Conservation (phyloP, 257 asterid species). For the Jacaranda copaia region DNA sequence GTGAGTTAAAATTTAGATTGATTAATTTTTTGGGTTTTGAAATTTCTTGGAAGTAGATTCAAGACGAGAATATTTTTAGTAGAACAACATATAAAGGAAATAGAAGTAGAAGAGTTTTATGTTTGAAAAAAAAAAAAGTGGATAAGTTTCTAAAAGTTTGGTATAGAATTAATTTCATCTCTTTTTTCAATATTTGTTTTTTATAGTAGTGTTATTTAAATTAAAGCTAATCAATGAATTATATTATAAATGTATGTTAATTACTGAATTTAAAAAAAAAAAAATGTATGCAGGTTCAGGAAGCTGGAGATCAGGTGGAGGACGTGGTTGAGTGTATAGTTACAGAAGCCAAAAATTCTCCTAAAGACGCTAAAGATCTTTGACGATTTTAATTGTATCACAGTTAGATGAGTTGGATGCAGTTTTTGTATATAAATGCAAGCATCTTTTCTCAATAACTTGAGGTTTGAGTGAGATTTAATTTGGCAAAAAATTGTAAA, state of each 20-base stretch:
- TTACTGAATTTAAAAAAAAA: background rate
- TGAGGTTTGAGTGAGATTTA: background rate
- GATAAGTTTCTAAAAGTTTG: too few relatives aligned
- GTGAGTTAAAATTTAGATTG: too few relatives aligned
- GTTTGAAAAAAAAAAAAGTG: too few relatives aligned
- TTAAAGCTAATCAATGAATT: too few relatives aligned
- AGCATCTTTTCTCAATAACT: background rate
- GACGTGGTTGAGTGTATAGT: conserved; percentile 39
- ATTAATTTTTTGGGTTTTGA: too few relatives aligned
- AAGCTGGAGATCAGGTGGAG: conserved; percentile 52
- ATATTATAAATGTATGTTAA: background rate
- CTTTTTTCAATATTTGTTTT: background rate
- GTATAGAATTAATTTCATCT: background rate
- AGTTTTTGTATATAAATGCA: background rate
- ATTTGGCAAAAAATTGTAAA: background rate
- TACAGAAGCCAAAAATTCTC: conserved; percentile 31
- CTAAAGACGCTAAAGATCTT: conserved; percentile 3
- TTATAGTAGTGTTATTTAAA: background rate
- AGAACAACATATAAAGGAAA: too few relatives aligned
- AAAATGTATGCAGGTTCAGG: conserved; percentile 55
- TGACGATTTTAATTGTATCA: background rate
- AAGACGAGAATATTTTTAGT: too few relatives aligned
- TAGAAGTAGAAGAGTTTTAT: too few relatives aligned
- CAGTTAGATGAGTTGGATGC: too few relatives aligned
- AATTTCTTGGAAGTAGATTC: too few relatives aligned